Conservation (phyloP, 305 asterid species). For the Fraxinus paxiana region DNA sequence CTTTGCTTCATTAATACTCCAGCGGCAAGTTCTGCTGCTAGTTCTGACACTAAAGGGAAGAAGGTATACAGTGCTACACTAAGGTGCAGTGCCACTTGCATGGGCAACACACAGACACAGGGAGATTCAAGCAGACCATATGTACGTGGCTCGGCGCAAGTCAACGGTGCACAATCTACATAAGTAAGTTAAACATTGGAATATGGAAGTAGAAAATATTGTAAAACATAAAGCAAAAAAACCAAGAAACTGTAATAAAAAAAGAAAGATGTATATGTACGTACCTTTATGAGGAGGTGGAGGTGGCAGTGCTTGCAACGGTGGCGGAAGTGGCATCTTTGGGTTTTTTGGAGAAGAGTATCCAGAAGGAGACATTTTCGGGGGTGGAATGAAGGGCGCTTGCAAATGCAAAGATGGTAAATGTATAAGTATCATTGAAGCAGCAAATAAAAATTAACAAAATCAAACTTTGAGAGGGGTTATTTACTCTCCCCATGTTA, state of each 20-base stretch:
- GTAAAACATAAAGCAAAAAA: conserved; percentile 7
- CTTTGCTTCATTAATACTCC: conserved; percentile 69
- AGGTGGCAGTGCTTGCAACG: conserved; percentile 72
- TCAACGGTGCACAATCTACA: conserved; percentile 67
- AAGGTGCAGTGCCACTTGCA: conserved; percentile 73
- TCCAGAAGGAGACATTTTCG: conserved; percentile 54
- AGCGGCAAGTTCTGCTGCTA: conserved; percentile 67
- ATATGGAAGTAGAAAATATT: conserved; percentile 13
- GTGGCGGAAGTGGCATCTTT: conserved; percentile 42
- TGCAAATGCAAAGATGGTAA: conserved; percentile 32
- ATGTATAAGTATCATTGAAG: conserved; percentile 27
- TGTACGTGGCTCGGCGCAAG: conserved; percentile 74
- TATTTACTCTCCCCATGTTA: conserved; percentile 6
- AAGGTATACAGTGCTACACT: conserved; percentile 70
- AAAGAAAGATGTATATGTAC: conserved; percentile 25
- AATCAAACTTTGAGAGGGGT: neutral
- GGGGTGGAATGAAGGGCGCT: conserved; percentile 63
- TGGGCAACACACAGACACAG: conserved; percentile 75
- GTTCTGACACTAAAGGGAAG: conserved; percentile 87
- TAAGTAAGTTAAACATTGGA: conserved; percentile 16
- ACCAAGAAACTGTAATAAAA: conserved; percentile 3
- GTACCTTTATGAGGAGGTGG: conserved; percentile 89
- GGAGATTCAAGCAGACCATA: conserved; percentile 74
- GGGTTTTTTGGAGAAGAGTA: conserved; percentile 44
- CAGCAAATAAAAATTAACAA: conserved; percentile 16